A percentile compares a stretch with the other conserved stretches of the same genome.
These are phyloP conservation scores for Solanum hybrid DNA, from an alignment of 305 asterid species.

Conservation along the genomic window DNA sequence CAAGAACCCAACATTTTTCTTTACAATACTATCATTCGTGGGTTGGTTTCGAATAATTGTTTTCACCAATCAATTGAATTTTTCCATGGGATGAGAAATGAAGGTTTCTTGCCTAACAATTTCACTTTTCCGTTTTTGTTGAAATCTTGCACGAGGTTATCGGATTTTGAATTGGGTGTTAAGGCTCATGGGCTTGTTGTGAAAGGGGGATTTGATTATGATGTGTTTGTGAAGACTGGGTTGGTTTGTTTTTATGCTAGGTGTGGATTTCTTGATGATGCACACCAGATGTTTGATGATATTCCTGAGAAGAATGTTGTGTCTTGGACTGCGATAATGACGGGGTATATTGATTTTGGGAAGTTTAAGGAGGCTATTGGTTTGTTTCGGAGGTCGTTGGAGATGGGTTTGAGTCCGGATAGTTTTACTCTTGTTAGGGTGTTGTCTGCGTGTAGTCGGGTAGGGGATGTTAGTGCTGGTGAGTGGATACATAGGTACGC, in stretches of 20 bases:
- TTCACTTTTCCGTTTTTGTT: conserved; percentile 52
- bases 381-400: conserved; percentile 40
- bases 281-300: conserved; percentile 51
- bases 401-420: conserved; percentile 44
- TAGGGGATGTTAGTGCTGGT: conserved; percentile 49
- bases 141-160: conserved; percentile 40
- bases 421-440: conserved; percentile 56
- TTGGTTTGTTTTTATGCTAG: conserved; percentile 50
- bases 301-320: conserved; percentile 55
- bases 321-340: conserved; percentile 56
- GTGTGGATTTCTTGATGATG: conserved; percentile 33
- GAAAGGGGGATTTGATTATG: conserved; percentile 46
- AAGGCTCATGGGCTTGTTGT: conserved; percentile 41
- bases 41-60: conserved; percentile 42
- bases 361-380: conserved; percentile 43
- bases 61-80: conserved; percentile 28
- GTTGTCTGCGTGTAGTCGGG: conserved; percentile 50
- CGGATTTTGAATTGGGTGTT: conserved; percentile 30
- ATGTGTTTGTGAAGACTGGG: conserved; percentile 51
- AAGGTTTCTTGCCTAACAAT: conserved; percentile 36
- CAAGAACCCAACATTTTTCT: conserved; percentile 43
- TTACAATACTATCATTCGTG: conserved; percentile 59
- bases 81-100: conserved; percentile 42
- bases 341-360: conserved; percentile 42
- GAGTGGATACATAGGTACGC: conserved; percentile 43